Evolutionary conservation across 1,284 basidiomycete genomes (phyloP), one percentile per base, ranked within the genome.

Genomic region (Peniophora sp.): DNA sequence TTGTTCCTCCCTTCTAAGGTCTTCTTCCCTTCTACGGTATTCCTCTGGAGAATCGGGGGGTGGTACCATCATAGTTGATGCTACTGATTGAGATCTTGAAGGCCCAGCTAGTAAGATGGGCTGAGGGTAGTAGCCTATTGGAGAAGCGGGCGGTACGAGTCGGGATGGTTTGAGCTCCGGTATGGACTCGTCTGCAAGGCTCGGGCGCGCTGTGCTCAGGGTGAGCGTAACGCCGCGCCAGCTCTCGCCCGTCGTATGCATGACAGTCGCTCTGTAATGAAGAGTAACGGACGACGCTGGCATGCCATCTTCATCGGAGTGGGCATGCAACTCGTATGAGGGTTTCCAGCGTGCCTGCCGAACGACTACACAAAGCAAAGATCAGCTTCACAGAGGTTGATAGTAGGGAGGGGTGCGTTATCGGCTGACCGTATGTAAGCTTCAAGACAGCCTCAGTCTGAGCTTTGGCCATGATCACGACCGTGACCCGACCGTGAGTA

Each of bases 381-480:
- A 43, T 9, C 6, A 9, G 20, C 12, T 10, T 22, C 12, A 45
- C 43, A 8, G 1, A 24, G 27, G 5, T 6, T 32, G 5, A 6
- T 5, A 12, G 5, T 15, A 5, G 20, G 23, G 10, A 9, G 20
- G 18, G 23, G 23, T 9, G 23, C n/a, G 10, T 24, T 3, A 22
- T n/a, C 5, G 5, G 15, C 37, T n/a, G 8, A 62, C 76, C 47
- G 59, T 83, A 82, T 10, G 73, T 76, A n/a, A 81, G 58, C 48
- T 70, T 74, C 47, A 81, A 64, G n/a, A 74, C 66, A 20, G 72
- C 64, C 2, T 61, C 57, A 3, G 59, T 60, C 10, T 67, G 62
- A 1, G 61, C 60, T 36, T 73, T 67, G 2, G 73, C 62, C 46
- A 58, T 52, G 14, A 78, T 60, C 14, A 73, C 66, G 43, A 71